These are phyloP conservation scores for Talaromyces sp. DNA, from an alignment of 2,329 filamentous ascomycete genomes.

Conservation along the genomic window DNA sequence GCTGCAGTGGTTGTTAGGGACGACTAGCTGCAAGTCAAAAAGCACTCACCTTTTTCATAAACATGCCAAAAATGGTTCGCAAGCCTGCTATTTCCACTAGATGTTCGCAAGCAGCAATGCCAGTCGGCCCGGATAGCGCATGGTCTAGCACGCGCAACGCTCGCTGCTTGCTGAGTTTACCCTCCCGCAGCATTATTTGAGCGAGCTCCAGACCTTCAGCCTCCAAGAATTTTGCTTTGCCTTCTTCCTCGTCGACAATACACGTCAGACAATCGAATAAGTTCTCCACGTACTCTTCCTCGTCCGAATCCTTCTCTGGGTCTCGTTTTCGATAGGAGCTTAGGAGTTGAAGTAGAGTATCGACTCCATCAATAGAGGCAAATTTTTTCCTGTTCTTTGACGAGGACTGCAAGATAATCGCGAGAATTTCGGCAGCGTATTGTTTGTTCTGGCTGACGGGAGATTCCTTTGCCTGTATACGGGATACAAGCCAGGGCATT, in stretches of 20 bases:
- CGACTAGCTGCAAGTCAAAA: neutral
- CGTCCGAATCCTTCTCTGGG: slow-evolving; percentile 75
- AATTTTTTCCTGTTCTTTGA: slow-evolving; percentile 59
- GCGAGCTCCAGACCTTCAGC: slow-evolving; percentile 89
- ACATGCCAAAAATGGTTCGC: slow-evolving; percentile 77
- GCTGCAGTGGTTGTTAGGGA: slow-evolving; percentile 32
- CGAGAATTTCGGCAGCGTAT: slow-evolving; percentile 85
- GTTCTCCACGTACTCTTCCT: slow-evolving; percentile 94
- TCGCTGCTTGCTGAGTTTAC: slow-evolving; percentile 72
- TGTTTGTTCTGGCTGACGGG: slow-evolving; percentile 84
- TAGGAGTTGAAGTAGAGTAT: slow-evolving; percentile 73
- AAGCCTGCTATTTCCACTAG: slow-evolving; percentile 79
- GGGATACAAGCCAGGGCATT: slow-evolving; percentile 68
- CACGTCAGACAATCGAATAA: slow-evolving; percentile 82
- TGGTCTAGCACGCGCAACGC: slow-evolving; percentile 82
- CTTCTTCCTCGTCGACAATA: slow-evolving; percentile 65
- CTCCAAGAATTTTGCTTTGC: slow-evolving; percentile 76
- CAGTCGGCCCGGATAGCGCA: slow-evolving; percentile 57
- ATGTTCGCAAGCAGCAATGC: slow-evolving; percentile 61
- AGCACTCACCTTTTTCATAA: slow-evolving; percentile 65
- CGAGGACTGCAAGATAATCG: slow-evolving; percentile 78
- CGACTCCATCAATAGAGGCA: slow-evolving; percentile 63
- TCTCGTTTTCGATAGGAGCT: slow-evolving; percentile 81
- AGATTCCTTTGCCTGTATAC: slow-evolving; percentile 64
- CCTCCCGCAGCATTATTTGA: slow-evolving; percentile 85